Evolutionary conservation across 1,139 yeast genomes (phyloP).

Genomic region (Geotrichum restrictum): DNA sequence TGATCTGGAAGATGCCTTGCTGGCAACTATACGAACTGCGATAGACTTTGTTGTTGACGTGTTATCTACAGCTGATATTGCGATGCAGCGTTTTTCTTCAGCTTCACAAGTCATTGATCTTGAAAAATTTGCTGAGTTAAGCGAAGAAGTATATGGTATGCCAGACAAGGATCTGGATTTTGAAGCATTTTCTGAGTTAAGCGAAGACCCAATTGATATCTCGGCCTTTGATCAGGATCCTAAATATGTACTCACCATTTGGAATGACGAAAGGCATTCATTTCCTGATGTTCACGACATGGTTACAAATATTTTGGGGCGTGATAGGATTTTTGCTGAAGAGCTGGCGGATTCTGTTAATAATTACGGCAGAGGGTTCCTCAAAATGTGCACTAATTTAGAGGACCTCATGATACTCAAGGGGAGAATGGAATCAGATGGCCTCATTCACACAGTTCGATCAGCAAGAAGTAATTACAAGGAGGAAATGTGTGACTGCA

Average conservation of each 20-base stretch:
- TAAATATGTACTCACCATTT: constrained; percentile 56
- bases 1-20: constrained; percentile 31
- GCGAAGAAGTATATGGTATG: constrained; percentile 41
- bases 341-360: constrained; percentile 70
- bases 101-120: constrained; percentile 28
- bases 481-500: constrained; percentile 76
- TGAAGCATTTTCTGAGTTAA: no score
- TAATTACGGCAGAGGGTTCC: constrained; percentile 62
- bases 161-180: constrained; percentile 44
- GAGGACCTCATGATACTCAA: constrained; percentile 53
- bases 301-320: no score
- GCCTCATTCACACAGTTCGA: constrained; percentile 63
- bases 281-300: constrained; percentile 76
- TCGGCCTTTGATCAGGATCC: constrained; percentile 41
- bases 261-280: constrained; percentile 78
- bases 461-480: constrained; percentile 65
- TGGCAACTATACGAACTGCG: constrained; percentile 48
- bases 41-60: constrained; percentile 78
- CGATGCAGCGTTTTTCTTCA: constrained; percentile 33
- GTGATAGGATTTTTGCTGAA: constrained; percentile 59
- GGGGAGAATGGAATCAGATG: constrained; percentile 53
- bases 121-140: constrained; percentile 38
- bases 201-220: no score
- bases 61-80: constrained; percentile 46
- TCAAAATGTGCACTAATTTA: constrained; percentile 54